phyloP scores from a whole-genome alignment of 2,329 filamentous ascomycete genomes.

The Penicillium freii region DNA sequence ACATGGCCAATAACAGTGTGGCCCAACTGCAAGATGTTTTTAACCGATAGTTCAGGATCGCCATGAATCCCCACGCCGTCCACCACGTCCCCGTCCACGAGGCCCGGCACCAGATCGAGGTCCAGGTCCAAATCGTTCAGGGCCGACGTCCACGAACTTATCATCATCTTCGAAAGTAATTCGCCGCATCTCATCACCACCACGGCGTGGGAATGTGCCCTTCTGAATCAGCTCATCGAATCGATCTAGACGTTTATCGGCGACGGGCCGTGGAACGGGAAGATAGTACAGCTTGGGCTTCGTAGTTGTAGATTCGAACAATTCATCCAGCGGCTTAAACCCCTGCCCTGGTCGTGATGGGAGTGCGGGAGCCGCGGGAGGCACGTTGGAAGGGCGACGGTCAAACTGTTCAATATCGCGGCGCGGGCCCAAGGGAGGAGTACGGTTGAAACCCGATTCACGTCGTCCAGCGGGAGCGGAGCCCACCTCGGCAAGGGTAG shows the following conservation, averaged over 20 bases:
- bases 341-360: slow-evolving; percentile 37
- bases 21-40: neutral
- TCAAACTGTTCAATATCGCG: slow-evolving; percentile 22
- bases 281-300: slow-evolving; percentile 66
- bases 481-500: slow-evolving; percentile 55
- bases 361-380: slow-evolving; percentile 18
- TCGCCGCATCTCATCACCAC: slow-evolving; percentile 60
- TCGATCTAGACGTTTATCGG: slow-evolving; percentile 61
- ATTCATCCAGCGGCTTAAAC: slow-evolving; percentile 58
- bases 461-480: slow-evolving; percentile 27
- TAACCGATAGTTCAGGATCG: slow-evolving; percentile 22
- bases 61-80: slow-evolving; percentile 28
- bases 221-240: slow-evolving; percentile 49
- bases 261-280: slow-evolving; percentile 64
- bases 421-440: slow-evolving; percentile 30
- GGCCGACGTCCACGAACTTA: slow-evolving; percentile 67
- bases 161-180: slow-evolving; percentile 71
- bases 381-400: slow-evolving; percentile 28
- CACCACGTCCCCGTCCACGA: slow-evolving; percentile 37
- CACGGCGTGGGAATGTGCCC: slow-evolving; percentile 36
- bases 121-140: slow-evolving; percentile 53
- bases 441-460: slow-evolving; percentile 30
- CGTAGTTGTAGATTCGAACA: slow-evolving; percentile 59
- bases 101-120: slow-evolving; percentile 17
- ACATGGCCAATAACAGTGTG: slow-evolving; percentile 11